phyloP scores from a whole-genome alignment of 1,284 basidiomycete genomes.

The Ceratobasidium sp. region DNA sequence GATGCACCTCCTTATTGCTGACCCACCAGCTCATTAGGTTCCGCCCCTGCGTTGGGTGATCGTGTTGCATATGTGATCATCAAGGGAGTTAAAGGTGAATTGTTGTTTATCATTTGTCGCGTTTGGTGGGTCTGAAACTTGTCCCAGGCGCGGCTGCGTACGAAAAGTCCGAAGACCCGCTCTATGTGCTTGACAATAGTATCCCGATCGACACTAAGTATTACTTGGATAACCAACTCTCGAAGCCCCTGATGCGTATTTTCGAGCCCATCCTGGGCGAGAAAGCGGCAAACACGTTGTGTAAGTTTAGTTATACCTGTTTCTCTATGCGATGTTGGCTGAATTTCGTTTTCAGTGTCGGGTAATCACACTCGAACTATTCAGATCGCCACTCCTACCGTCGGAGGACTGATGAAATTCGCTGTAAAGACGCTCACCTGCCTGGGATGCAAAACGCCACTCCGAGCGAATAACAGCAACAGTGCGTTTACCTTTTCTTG shows the following conservation, averaged over 20 bases:
- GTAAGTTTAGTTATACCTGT: conserved; percentile 64
- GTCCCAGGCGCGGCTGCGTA: conserved; percentile 91
- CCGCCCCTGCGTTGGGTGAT: conserved; percentile 91
- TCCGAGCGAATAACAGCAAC: conserved; percentile 76
- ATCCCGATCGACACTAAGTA: conserved; percentile 97
- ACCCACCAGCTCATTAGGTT: conserved; percentile 62
- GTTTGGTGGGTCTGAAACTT: conserved; percentile 8
- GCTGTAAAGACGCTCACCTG: conserved; percentile 94
- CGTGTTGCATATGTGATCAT: conserved; percentile 98
- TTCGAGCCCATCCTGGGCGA: conserved; percentile 98
- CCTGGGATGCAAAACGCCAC: conserved; percentile 89
- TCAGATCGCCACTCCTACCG: conserved; percentile 91
- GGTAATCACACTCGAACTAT: conserved; percentile 95
- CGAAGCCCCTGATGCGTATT: conserved; percentile 94
- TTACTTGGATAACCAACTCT: conserved; percentile 95
- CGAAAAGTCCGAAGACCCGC: conserved; percentile 95
- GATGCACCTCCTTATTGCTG: neutral
- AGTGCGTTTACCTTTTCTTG: conserved; percentile 60
- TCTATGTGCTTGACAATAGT: conserved; percentile 96
- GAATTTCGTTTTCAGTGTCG: conserved; percentile 67
- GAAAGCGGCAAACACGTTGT: conserved; percentile 76
- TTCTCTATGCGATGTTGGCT: conserved; percentile 18
- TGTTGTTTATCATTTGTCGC: neutral
- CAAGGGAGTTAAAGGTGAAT: conserved; percentile 88
- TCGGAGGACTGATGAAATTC: conserved; percentile 97